Base-by-base conservation (phyloP, 140 eudicot genomes). In the Oenanthe javanica region DNA sequence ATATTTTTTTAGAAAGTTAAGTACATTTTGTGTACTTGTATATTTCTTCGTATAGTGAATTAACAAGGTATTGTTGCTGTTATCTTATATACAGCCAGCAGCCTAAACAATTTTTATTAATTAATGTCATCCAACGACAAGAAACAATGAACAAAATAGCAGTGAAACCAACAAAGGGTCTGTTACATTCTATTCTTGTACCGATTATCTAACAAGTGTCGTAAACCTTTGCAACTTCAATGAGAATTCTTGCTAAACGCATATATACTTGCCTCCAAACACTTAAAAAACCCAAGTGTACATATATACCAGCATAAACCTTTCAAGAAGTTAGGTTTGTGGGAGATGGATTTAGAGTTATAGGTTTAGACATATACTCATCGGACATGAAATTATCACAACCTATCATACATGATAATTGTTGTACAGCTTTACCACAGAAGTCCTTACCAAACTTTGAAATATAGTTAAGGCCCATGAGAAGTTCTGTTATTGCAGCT, bases 381-480 rank as follows among this genome's bases (percentile, higher is more conserved):
- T 59, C 38, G 57, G 48, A 31, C 42, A 43, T 11, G 59, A 4
- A 12, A 78, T 43, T 61, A 19, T 59, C 74, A 78, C 12, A 5
- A 18, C 38, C 54, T 43, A 46, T 23, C 8, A 15, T 46, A 61
- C 86, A 83, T 18, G 87, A 71, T 19, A 87, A 67, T 79, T 83
- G 85, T 72, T 81, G 12, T 2, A 86, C 86, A 74, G 90, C 87
- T 78, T 72, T 88, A 64, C 73, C 85, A 79, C 63, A 76, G 9
- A 78, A 78, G 69, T 87, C 86, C 77, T 82, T 84, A 64, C 87
- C 88, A 76, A 83, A 86, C 76, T 85, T 84, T 23, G 74, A 84
- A 47, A 95, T 87, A 77, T 92, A 89, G 86, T 89, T 93, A 55
- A 95, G 87, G 81, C 99, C 97, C 88, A 90, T 84, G 18, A 94